Base-by-base conservation (phyloP, 2,329 filamentous ascomycete genomes). In the Nannizziopsis arthrosporioides region DNA sequence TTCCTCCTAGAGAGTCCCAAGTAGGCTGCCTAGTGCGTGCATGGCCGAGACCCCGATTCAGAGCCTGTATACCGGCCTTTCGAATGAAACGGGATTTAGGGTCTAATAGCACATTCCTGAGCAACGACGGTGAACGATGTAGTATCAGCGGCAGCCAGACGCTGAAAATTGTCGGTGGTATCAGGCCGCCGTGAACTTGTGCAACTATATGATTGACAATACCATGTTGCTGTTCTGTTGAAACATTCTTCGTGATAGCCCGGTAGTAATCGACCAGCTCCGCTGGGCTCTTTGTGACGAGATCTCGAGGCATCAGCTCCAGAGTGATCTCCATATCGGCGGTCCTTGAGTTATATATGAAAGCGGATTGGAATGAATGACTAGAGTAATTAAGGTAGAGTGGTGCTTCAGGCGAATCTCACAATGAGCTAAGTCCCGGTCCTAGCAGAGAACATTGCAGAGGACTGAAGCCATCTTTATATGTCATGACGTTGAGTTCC, bases 81-180 rank as follows among this genome's bases (percentile, higher is more conserved):
- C 49, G 41, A 42, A 51, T 37, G 8, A 14, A 19, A 10, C 43
- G n/a, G 10, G 49, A 51, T 18, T 39, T 15, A 1, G 32, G 42
- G 7, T 51, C 49, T 7, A 47, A 9, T 14, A 51, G 32, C 4
- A 42, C 31, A n/a, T 31, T 8, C 18, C 22, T 42, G 19, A 51
- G 36, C 43, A 51, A 17, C 9, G 18, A 27, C 17, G 49, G 43
- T 14, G 17, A 47, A 39, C 35, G 32, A 17, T 36, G 49, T 15
- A 43, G 18, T 12, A 44, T 44, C 19, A 48, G 34, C 5, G 43
- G 44, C 11, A 51, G 44, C 49, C 49, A 51, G n/a, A 47, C 15
- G 6, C 15, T 22, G 36, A 51, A 51, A 18, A 47, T 40, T 11
- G 10, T 4, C 10, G 49, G 32, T 7, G 49, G 49, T 19, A 51